Base-by-base conservation (phyloP, 176 grass and related monocot genomes). In the Chrysopogon serrulatus region DNA sequence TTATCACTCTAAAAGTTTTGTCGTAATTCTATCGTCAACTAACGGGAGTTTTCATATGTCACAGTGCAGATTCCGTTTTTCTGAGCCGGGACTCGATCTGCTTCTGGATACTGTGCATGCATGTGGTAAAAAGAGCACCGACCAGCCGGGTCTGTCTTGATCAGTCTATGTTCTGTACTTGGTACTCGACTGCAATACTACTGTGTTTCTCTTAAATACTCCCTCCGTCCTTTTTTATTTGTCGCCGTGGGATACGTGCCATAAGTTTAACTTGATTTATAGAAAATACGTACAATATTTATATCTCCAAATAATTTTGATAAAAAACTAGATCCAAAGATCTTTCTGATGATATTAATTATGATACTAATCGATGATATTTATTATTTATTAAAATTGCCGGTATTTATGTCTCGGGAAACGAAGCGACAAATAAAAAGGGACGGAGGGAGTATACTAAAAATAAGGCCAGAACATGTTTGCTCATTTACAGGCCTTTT, bases 21-120 rank as follows among this genome's bases (percentile, higher is more conserved):
- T 61, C 34, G 36, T 59, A 77, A 57, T 8, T 76, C 19, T 56
- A 76, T 56, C 54, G n/a, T 30, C 13, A 59, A 76, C 34, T 76
- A 76, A 36, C 40, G 74, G 24, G 40, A 79, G 41, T 48, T 70
- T 70, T 76, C 60, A n/a, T n/a, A 30, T 73, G 45, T 27, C 74
- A 78, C 53, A 63, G 42, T 64, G 33, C 53, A 78, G 80, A 83
- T 88, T 83, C 80, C 65, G 4, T 71, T 71, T 54, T 63, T 41
- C 69, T 47, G 41, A 72, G 69, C 24, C 10, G 59, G 75, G 35
- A 13, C 16, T 43, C n/a, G n/a, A n/a, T n/a, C 24, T 33, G 69
- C 21, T 10, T 19, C n/a, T 39, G 30, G 51, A 31, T 37, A 57
- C 17, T 37, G 48, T 35, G 69, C 54, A 26, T 31, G n/a, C n/a